phyloP scores from a whole-genome alignment of 345 rosid genomes.

The Ceriops zippeliana region DNA sequence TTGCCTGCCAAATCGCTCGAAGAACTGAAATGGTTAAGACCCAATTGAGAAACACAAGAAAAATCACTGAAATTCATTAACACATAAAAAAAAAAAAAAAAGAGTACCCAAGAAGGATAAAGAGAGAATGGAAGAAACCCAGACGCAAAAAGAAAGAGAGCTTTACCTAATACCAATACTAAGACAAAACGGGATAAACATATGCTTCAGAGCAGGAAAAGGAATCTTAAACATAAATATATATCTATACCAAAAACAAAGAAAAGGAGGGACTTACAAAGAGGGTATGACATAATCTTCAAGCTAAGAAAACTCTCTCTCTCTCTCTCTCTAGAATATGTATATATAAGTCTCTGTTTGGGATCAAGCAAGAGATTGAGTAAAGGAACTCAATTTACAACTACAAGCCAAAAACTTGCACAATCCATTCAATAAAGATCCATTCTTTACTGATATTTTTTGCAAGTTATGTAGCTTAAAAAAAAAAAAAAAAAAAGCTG shows the following conservation, averaged over 20 bases:
- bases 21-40: conserved; percentile 19
- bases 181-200: conserved; percentile 10
- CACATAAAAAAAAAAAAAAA: background rate
- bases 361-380: conserved; percentile 53
- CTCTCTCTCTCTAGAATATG: background rate
- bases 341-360: conserved; percentile 2
- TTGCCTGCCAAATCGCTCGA: background rate
- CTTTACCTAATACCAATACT: conserved; percentile 27
- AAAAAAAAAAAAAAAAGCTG: background rate
- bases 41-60: conserved; percentile 20
- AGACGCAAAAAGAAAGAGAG: conserved; percentile 28
- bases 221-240: conserved; percentile 1
- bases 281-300: conserved; percentile 49
- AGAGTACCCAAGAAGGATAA: conserved; percentile 18
- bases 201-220: background rate
- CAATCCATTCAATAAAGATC: background rate
- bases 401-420: conserved; percentile 11
- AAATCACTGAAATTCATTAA: conserved; percentile 9
- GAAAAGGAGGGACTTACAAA: conserved; percentile 54
- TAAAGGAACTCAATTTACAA: conserved; percentile 21
- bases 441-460: background rate
- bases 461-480: background rate
- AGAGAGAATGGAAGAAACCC: conserved; percentile 18
- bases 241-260: conserved; percentile 3
- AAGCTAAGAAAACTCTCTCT: conserved; percentile 41